These are phyloP conservation scores for Euphorbia pulcherrima DNA, from an alignment of 345 rosid genomes.

Conservation along the genomic window DNA sequence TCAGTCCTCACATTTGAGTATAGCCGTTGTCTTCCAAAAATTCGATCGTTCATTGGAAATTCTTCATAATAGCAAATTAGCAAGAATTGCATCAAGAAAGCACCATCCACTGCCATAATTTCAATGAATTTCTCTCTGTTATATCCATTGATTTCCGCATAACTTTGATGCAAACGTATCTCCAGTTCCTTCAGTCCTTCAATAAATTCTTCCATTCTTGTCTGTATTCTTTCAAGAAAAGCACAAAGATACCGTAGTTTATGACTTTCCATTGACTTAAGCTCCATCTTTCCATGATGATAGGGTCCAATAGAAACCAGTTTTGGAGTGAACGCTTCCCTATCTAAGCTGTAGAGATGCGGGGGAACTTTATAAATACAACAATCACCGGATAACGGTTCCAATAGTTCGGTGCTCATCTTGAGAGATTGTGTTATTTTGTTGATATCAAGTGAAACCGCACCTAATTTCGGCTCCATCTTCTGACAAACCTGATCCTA, in stretches of 20 bases:
- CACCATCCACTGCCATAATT: background rate
- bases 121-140: background rate
- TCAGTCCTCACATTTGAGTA: background rate
- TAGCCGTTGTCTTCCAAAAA: background rate
- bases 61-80: background rate
- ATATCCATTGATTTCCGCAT: background rate
- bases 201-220: background rate
- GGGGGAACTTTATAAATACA: constrained; percentile 14
- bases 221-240: no score
- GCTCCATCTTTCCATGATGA: background rate
- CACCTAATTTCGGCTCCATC: background rate
- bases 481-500: no score
- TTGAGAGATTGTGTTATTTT: background rate
- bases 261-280: background rate
- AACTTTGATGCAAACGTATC: background rate
- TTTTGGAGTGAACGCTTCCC: background rate
- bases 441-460: background rate
- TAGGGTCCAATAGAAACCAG: background rate
- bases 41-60: background rate
- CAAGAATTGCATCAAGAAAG: background rate
- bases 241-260: background rate
- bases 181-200: background rate
- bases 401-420: background rate
- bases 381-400: background rate
- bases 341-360: background rate